phyloP scores from a whole-genome alignment of 176 grass and related monocot species.

The Urochloa ruziziensis region DNA sequence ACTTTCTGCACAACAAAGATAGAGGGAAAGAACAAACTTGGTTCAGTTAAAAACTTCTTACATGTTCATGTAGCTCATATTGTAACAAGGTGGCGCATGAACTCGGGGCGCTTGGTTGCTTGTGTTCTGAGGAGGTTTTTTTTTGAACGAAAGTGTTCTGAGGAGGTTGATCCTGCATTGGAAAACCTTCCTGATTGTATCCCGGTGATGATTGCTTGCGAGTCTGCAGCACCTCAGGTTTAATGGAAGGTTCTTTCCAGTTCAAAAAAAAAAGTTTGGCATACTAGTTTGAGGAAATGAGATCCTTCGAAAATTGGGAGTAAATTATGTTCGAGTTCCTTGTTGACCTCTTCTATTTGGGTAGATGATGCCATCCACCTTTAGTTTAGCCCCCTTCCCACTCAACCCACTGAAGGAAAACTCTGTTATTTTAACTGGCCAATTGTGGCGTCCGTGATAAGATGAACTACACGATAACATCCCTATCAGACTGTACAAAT shows the following conservation, averaged over 20 bases:
- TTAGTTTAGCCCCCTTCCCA: not conserved
- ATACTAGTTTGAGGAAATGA: not conserved
- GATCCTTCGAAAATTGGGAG: not conserved
- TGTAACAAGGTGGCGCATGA: too few species aligned
- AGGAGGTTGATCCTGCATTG: too few species aligned
- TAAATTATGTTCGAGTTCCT: not conserved
- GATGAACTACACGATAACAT: not conserved
- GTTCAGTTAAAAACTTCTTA: not conserved
- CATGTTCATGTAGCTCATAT: too few species aligned
- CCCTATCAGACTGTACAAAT: slow-evolving; percentile 7
- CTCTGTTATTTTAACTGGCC: not conserved
- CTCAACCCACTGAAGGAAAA: not conserved
- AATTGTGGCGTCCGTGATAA: not conserved
- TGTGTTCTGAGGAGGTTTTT: too few species aligned
- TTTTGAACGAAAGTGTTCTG: too few species aligned
- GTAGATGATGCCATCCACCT: not conserved
- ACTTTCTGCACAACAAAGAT: too few species aligned
- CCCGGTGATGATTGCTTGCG: too few species aligned
- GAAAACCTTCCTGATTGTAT: too few species aligned
- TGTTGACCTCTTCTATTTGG: not conserved
- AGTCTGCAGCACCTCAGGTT: too few species aligned
- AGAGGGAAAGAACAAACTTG: not conserved
- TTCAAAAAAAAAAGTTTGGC: too few species aligned
- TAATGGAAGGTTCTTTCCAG: too few species aligned
- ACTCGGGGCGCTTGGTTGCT: too few species aligned